Percentiles rank a stretch among this genome's conserved stretches.
These are phyloP conservation scores for Brettanomyces naardenensis DNA, from an alignment of 805 yeast genomes.

Conservation along the genomic window DNA sequence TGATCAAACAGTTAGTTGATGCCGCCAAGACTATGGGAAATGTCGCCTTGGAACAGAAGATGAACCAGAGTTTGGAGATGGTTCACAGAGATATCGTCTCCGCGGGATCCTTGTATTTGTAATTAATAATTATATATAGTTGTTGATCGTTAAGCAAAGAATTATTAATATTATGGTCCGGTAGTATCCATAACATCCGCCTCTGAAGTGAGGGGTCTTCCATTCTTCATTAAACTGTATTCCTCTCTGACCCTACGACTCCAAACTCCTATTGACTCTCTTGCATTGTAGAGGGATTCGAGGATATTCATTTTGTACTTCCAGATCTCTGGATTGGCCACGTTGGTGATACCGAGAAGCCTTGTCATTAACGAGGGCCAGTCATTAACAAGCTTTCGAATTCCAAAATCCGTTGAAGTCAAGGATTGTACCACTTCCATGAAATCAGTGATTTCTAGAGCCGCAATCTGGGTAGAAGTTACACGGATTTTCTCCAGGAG, in stretches of 20 bases:
- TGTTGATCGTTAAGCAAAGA: background rate
- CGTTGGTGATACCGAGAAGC: conserved; percentile 15
- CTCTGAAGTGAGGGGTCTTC: conserved; percentile 11
- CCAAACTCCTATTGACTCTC: conserved; percentile 18
- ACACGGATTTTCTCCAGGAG: conserved; percentile 14
- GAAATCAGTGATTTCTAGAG: conserved; percentile 18
- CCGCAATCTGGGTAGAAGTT: conserved; percentile 12
- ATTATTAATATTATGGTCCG: conserved; percentile 2
- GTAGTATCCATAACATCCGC: conserved; percentile 18
- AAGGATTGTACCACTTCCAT: conserved; percentile 18
- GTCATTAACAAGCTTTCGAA: conserved; percentile 13
- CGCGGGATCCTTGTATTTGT: conserved; percentile 85
- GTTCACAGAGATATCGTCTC: conserved; percentile 95
- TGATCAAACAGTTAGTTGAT: conserved; percentile 78
- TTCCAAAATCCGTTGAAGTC: conserved; percentile 16
- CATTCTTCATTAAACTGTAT: conserved; percentile 15
- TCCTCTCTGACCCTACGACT: conserved; percentile 10
- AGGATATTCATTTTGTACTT: conserved; percentile 11
- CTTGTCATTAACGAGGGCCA: conserved; percentile 24
- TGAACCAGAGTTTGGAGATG: conserved; percentile 77
- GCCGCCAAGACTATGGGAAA: conserved; percentile 97
- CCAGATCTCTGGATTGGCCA: conserved; percentile 18
- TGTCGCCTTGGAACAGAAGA: conserved; percentile 73
- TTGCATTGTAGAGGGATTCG: conserved; percentile 9
- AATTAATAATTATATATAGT: conserved; percentile 9